Conservation (phyloP, 768 basidiomycete species). For the Tephrocybe sp. region DNA sequence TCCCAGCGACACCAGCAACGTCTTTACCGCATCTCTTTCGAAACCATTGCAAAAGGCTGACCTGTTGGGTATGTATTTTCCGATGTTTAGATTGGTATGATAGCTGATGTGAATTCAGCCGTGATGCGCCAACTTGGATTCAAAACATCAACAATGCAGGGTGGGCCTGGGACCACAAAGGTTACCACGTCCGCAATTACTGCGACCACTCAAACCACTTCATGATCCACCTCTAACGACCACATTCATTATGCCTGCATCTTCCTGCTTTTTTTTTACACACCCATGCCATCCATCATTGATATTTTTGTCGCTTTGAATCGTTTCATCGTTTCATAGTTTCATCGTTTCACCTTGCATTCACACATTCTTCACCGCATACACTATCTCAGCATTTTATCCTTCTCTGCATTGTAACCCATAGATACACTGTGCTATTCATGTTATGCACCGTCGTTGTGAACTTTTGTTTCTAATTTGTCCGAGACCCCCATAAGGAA, state of each 20-base stretch:
- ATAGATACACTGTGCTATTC: constrained; percentile 36
- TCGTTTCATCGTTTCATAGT: too few species aligned
- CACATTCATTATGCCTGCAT: constrained; percentile 27
- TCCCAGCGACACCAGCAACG: constrained; percentile 55
- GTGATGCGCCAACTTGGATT: constrained; percentile 88
- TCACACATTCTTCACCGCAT: constrained; percentile 31
- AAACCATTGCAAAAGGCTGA: constrained; percentile 92
- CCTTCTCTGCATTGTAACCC: constrained; percentile 44
- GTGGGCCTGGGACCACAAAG: constrained; percentile 48
- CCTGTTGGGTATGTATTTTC: constrained; percentile 46
- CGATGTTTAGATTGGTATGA: not conserved
- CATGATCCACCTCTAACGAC: constrained; percentile 29
- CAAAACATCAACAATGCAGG: constrained; percentile 76
- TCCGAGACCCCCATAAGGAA: not conserved
- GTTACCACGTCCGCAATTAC: constrained; percentile 29
- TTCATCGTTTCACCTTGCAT: constrained; percentile 34
- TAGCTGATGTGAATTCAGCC: constrained; percentile 24
- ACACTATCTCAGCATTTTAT: constrained; percentile 32
- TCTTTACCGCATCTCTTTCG: constrained; percentile 78
- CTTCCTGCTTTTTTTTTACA: constrained; percentile 25
- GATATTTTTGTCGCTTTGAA: constrained; percentile 32
- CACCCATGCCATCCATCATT: constrained; percentile 22
- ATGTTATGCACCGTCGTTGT: constrained; percentile 2
- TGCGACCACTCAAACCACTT: constrained; percentile 30
- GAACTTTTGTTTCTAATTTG: not conserved